Base-by-base conservation (phyloP, 768 basidiomycete species). In the Pleurotus tuber-regium region DNA sequence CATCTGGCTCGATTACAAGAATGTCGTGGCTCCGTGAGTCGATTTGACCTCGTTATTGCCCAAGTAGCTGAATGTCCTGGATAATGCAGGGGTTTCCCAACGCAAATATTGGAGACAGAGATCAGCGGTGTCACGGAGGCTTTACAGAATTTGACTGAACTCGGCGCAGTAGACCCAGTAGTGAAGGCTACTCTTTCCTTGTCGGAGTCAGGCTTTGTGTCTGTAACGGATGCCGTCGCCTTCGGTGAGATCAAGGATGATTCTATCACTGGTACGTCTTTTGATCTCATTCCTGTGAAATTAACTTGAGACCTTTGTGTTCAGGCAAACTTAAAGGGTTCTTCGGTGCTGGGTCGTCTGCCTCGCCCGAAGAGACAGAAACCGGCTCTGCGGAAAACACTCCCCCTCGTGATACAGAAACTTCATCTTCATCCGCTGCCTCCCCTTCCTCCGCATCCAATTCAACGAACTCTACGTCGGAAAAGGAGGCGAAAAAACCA, bases 151-250 rank as follows among this genome's bases (percentile, higher is more conserved):
- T 76, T 98, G 43, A 95, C 93, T 11, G 87, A 88, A 41, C 79
- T 82, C 1, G 90, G 89, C 7, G 88, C 84, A 9, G 66, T 79
- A 21, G 91, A 94, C 59, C 89, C 93, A 2, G 82, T 93, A 11
- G 77, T 98, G 60, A 94, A 93, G 66, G 86, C 92, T 14, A 92
- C 89, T 0, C 69, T 98, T 44, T 72, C 81, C 23, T 74, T 98
- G 33, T 90, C 90, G 31, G 90, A 94, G 46, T 91, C 90, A 43
- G 93, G 94, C 5, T 87, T 98, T 60, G 73, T 92, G 4, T 83
- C 86, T 2, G 83, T 92, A 29, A 78, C 83, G 11, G 88, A 90
- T 50, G 95, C 92, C 0, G 62, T 93, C 35, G 83, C 85, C 4
- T 84, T 80, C 52, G 92, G 87, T 6, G 89, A 92, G 59, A 78